Evolutionary conservation across 768 basidiomycete species (phyloP).

Genomic region (Dendrothele bispora): DNA sequence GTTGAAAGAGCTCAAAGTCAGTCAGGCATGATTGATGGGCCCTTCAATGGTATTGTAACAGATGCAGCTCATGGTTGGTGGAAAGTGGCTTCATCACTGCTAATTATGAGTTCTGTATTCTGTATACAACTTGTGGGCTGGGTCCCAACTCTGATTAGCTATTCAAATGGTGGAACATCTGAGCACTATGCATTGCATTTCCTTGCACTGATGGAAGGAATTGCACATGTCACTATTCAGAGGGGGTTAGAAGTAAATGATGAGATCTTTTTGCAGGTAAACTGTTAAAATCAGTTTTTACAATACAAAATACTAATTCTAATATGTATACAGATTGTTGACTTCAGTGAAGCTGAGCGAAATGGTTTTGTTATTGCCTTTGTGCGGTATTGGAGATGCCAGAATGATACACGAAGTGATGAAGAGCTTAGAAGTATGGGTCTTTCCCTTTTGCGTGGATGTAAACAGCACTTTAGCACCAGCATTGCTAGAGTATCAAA

Average conservation of each 20-base stretch:
- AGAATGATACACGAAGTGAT: not conserved
- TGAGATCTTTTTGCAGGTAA: constrained; percentile 13
- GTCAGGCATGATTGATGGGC: not conserved
- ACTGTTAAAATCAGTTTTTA: not conserved
- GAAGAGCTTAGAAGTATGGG: constrained; percentile 12
- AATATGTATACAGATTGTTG: constrained; percentile 25
- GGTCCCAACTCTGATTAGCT: constrained; percentile 18
- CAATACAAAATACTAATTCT: not conserved
- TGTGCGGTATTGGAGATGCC: constrained; percentile 20
- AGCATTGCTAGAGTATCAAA: constrained; percentile 24
- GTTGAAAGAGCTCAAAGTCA: too few species aligned
- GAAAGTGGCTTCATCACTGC: constrained; percentile 7
- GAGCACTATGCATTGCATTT: constrained; percentile 18
- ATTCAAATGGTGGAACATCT: constrained; percentile 16
- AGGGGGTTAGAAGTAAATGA: constrained; percentile 4
- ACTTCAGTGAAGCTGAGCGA: constrained; percentile 34
- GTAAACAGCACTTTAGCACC: constrained; percentile 30
- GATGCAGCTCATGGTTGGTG: constrained; percentile 24
- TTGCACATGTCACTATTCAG: not conserved
- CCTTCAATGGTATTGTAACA: constrained; percentile 10
- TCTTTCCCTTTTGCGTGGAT: constrained; percentile 24
- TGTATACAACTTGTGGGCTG: constrained; percentile 10
- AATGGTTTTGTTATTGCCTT: constrained; percentile 29
- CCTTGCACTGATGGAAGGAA: constrained; percentile 10
- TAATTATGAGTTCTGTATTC: constrained; percentile 19